Base-by-base conservation (phyloP, 2,329 filamentous ascomycete species). In the Xylariaceae sp. region DNA sequence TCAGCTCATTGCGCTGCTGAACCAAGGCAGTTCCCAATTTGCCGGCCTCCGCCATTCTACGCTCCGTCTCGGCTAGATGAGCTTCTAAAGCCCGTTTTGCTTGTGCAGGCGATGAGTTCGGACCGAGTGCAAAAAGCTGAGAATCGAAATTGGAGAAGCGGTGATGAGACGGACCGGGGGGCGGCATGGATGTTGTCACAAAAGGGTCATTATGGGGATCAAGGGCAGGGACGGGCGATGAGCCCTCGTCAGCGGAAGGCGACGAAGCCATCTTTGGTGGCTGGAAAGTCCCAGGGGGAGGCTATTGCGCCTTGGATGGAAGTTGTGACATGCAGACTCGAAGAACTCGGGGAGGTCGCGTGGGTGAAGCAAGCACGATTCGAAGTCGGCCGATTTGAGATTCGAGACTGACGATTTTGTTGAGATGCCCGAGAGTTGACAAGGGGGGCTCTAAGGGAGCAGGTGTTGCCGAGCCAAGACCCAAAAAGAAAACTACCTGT, bases 51-150 rank as follows among this genome's bases (percentile, higher is more conserved):
- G 96, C 90, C 61, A 99, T 87, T 56, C 93, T 86, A 56, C 92
- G 88, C 68, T 96, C 91, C 1, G 93, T 97, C 74, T 99, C 95
- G 60, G 89, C 87, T 46, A 99, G 82, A 75, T 98, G 95, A 49
- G 93, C 91, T 74, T 96, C 89, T 44, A 99, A 81, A 44, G 92
- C 92, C 63, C 90, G 88, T 75, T 90, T 96, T 41, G 92, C 91
- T 70, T 97, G 92, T 52, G 87, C 85, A 9, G 93, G 91, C 0
- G 93, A 96, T 23, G 90, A 77, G 52, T 77, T 79, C n/a, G 91
- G 84, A 63, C 90, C 89, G 20, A 93, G 79, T 40, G 88, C 88
- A 72, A 96, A 93, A 23, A 90, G 77, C 49, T 93, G 87, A 47
- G 85, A 85, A 73, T 96, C 91, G 71, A 96, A 96, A 61, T 86